A percentile compares a stretch with the other conserved stretches of the same genome.
These are phyloP conservation scores for Debaryomyces singareniensis DNA, from an alignment of 1,139 yeast genomes.

Conservation along the genomic window DNA sequence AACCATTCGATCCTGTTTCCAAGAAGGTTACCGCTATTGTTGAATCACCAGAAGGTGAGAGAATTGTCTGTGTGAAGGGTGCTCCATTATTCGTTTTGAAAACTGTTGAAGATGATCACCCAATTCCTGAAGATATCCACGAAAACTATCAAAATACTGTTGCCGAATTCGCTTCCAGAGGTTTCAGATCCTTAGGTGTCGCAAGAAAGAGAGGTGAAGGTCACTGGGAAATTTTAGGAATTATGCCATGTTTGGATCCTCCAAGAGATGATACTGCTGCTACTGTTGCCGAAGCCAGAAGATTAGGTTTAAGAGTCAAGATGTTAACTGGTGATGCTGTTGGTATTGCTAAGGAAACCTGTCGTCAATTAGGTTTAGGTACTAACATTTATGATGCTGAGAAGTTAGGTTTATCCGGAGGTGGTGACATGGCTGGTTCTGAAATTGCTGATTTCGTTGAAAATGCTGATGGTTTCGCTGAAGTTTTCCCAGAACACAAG, in stretches of 20 bases:
- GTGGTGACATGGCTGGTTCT: conserved; percentile 95
- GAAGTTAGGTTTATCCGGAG: conserved; percentile 94
- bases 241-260: conserved; percentile 98
- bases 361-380: conserved; percentile 96
- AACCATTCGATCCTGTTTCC: conserved; percentile 96
- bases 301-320: conserved; percentile 91
- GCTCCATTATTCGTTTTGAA: conserved; percentile 92
- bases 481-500: conserved; percentile 96
- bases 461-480: conserved; percentile 96
- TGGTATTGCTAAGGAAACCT: conserved; percentile 97
- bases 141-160: conserved; percentile 95
- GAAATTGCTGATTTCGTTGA: conserved; percentile 94
- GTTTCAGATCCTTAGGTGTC: conserved; percentile 98
- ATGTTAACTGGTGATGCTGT: conserved; percentile 99
- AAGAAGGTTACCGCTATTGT: conserved; percentile 94
- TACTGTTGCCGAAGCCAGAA: conserved; percentile 90
- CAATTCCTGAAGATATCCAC: conserved; percentile 92
- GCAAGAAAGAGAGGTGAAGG: conserved; percentile 99
- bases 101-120: conserved; percentile 96
- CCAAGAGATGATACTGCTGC: conserved; percentile 98
- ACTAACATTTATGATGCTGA: conserved; percentile 96
- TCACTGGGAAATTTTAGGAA: conserved; percentile 97
- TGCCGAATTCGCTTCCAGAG: conserved; percentile 96
- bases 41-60: conserved; percentile 94
- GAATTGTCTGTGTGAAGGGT: conserved; percentile 96